These are phyloP conservation scores for Trichoderma orchidacearum DNA, from an alignment of 495 filamentous ascomycete genomes.

Conservation along the genomic window DNA sequence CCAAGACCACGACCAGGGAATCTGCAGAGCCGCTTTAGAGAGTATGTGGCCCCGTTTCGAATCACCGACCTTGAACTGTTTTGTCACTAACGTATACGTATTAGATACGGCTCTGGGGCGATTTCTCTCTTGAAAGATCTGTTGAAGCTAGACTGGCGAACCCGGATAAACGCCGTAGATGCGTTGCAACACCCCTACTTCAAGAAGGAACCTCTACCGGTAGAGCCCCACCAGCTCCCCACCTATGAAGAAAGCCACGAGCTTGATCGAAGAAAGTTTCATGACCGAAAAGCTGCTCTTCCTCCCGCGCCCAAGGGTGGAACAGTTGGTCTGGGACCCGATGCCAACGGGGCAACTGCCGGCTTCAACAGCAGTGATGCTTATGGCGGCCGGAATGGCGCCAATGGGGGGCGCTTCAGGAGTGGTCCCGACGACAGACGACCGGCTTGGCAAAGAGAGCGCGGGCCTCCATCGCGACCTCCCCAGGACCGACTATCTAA, in stretches of 20 bases:
- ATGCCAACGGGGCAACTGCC: constrained; percentile 32
- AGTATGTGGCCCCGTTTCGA: constrained; percentile 29
- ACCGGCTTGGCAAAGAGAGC: constrained; percentile 34
- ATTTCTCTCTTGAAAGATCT: constrained; percentile 72
- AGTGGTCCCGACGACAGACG: constrained; percentile 26
- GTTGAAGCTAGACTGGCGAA: constrained; percentile 76
- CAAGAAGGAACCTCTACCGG: constrained; percentile 59
- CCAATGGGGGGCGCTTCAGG: constrained; percentile 23
- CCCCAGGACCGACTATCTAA: constrained; percentile 15
- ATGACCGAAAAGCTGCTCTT: constrained; percentile 59
- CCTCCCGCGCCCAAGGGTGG: constrained; percentile 86
- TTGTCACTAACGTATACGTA: not conserved
- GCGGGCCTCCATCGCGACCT: constrained; percentile 31
- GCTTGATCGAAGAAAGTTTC: constrained; percentile 77
- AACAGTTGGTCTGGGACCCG: constrained; percentile 65
- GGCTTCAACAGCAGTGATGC: constrained; percentile 30
- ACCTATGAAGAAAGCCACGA: constrained; percentile 91
- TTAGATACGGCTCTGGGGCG: constrained; percentile 28
- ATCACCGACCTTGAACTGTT: not conserved
- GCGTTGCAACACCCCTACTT: constrained; percentile 92
- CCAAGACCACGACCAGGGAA: constrained; percentile 52
- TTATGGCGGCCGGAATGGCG: constrained; percentile 25
- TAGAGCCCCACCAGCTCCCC: constrained; percentile 69
- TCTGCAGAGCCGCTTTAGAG: constrained; percentile 56
- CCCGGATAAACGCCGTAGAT: constrained; percentile 86